Evolutionary conservation across 1,284 basidiomycete species (phyloP).

Genomic region (Anthracocystis walkeri): DNA sequence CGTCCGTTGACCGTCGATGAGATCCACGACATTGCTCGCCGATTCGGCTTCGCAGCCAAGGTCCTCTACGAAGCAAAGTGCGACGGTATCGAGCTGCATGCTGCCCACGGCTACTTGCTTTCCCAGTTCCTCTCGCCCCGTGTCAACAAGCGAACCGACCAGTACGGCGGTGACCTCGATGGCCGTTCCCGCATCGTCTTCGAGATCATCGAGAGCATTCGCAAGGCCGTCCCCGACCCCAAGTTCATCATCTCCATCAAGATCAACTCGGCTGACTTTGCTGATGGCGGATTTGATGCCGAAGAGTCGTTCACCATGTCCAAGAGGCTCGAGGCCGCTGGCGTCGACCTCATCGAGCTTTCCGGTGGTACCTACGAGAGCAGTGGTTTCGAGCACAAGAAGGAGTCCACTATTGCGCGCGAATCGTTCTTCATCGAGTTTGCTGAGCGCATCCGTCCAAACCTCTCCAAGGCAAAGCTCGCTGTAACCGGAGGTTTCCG

Average conservation of each 20-base stretch:
- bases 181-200: constrained; percentile 74
- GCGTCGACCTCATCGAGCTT: constrained; percentile 84
- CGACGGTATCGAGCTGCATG: constrained; percentile 89
- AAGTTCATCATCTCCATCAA: constrained; percentile 86
- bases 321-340: constrained; percentile 59
- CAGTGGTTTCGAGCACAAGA: constrained; percentile 73
- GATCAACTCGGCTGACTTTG: constrained; percentile 84
- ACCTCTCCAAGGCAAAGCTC: constrained; percentile 72
- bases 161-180: constrained; percentile 73
- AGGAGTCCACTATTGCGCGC: constrained; percentile 70
- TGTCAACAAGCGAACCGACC: constrained; percentile 79
- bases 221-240: constrained; percentile 73
- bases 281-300: constrained; percentile 72
- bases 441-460: constrained; percentile 69
- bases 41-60: constrained; percentile 79
- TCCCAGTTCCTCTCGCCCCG: constrained; percentile 83
- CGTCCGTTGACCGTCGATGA: constrained; percentile 75
- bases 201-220: constrained; percentile 77
- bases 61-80: constrained; percentile 80
- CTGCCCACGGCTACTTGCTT: constrained; percentile 86
- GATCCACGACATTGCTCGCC: constrained; percentile 76
- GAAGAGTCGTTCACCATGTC: constrained; percentile 77
- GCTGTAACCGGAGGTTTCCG: constrained; percentile 85
- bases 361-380: constrained; percentile 88
- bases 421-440: constrained; percentile 71